Base-by-base conservation (phyloP, 192 early-diverging fungal genomes). In the Coemansia sp. region DNA sequence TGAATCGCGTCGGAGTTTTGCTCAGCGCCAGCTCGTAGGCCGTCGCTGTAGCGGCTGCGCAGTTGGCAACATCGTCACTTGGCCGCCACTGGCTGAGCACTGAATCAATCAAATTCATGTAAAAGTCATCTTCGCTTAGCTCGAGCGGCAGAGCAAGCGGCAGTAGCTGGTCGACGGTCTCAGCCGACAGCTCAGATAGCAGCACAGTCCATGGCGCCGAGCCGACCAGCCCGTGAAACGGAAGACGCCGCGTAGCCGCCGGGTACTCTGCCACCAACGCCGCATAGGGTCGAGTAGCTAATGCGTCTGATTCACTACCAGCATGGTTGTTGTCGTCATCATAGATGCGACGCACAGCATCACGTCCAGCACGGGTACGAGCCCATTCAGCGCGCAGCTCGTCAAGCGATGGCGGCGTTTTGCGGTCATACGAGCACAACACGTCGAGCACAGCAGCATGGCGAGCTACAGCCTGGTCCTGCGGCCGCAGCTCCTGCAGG, bases 111-210 rank as follows among this genome's bases (percentile, higher is more conserved):
- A 89, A 74, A 20, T 82, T 71, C 53, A 84, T 76, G 73, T 87
- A 88, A 67, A 91, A 85, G 39, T 87, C 68, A 59, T 91, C 90
- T 50, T 81, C 66, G 54, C 65, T 61, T 1, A 89, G 66, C 24
- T 74, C 69, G 1, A 91, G 71, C 14, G 84, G 81, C 26, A 59
- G 64, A 14, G 82, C 66, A 54, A 91, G 79, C 9, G 86, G 83
- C 20, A 88, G 65, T 3, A 91, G 73, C 41, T 68, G 45, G 3
- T 83, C 68, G 3, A 91, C 64, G 23, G 84, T 82, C 1, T 78
- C 73, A 50, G 82, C 74, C 1, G 60, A 62, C 23, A 91, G 65
- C 65, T 91, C 87, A 0, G 82, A 47, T 14, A 73, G 59, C 27
- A 91, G 65, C 26, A 81, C 65, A 4, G 69, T 20, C 82, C 82